Evolutionary conservation across 2,329 filamentous ascomycete species (phyloP), one percentile per base, ranked within the genome.

Genomic region (Xylaria digitata): DNA sequence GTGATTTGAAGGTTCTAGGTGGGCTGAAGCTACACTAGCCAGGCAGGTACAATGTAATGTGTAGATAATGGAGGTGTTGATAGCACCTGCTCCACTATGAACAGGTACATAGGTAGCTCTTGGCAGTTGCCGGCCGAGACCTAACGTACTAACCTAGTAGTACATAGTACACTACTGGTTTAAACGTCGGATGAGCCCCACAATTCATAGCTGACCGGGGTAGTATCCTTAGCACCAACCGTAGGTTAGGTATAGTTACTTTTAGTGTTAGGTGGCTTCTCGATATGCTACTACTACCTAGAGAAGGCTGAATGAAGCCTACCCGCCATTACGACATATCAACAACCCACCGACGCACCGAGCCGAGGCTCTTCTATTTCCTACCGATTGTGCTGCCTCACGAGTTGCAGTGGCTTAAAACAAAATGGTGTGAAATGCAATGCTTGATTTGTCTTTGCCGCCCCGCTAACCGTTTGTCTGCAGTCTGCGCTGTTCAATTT

Each of bases 401-500:
- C 15, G 17, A 30, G 8, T 30, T 30, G 23, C 19, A 37, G 54
- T 21, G 17, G 9, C 45, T 17, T 13, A 19, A 11, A 40, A 59
- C 11, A 59, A 40, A 40, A 69, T 69, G 67, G 67, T 67, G 55
- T 37, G 54, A 6, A 56, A 50, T 17, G 30, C 23, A 49, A 42
- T 19, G 6, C 21, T 8, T 15, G 4, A 17, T 50, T 8, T 32
- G 37, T 15, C 21, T 23, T 30, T 54, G 37, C 17, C 9, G 23
- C 30, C 43, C 26, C 32, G 42, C 64, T 71, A 56, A 70, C 50
- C 40, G n/a, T 48, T 37, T 30, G 34, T 59, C 17, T 21, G 34
- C 42, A 97, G 96, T 92, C 96, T 66, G 96, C 96, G 62, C 91
- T 99, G 76, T 97, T 99, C 90, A 98, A 98, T 83, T 98, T 99